Evolutionary conservation across 352 stramenopile species (phyloP), one percentile per base, ranked within the genome.

Genomic region (Phytophthora quininea): DNA sequence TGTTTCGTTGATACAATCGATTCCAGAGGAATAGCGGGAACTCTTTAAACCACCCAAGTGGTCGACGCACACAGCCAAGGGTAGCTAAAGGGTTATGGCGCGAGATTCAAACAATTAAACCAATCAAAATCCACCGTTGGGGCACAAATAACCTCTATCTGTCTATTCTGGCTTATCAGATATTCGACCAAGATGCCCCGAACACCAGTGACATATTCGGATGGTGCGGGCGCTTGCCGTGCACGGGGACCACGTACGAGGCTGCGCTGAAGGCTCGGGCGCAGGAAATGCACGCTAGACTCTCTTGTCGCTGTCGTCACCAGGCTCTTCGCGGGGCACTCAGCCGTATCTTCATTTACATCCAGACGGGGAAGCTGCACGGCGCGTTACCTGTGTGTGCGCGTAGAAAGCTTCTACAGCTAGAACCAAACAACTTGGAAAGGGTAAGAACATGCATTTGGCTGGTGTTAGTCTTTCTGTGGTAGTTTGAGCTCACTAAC

Each of bases 1-100:
- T 67, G 10, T 24, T 55, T 24, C 55, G 56, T 3, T 73, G 59
- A 56, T 66, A 68, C n/a, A 42, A 42, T 31, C 31, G 37, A 11
- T 65, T 73, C 54, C 65, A 69, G 55, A 0, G 5, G 2, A 40
- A 40, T 40, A 10, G 35, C 35, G 5, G 5, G 5, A 10, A 11
- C 10, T 40, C 35, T 40, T 10, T 10, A 40, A 40, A 5, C 35
- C 35, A 40, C 35, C 35, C 35, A 40, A 40, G 35, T 11, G 35
- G 35, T 40, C 35, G 35, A 40, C 35, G 35, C 35, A 40, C 35
- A 40, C 5, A 11, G 35, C 35, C 35, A 10, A 40, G 35, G n/a
- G n/a, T n/a, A n/a, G n/a, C n/a, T n/a, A n/a, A n/a, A n/a, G n/a
- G n/a, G n/a, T 43, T 12, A 43, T 43, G 37, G 12, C 37, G 37